phyloP scores from a whole-genome alignment of 345 rosid species.

The Carallia brachiata region DNA sequence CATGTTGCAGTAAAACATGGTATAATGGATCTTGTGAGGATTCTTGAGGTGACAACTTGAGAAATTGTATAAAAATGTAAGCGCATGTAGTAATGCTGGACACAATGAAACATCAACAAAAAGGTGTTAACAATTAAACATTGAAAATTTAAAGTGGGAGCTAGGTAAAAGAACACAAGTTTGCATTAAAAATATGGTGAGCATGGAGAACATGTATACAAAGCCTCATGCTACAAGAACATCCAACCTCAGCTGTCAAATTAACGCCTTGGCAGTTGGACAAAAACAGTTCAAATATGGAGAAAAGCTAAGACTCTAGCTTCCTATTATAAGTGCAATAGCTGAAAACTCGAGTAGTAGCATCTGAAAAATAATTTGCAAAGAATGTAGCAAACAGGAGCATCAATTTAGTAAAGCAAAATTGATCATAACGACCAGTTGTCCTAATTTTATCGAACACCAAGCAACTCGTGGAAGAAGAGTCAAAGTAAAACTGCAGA shows the following conservation, averaged over 20 bases:
- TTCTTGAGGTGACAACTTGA: slow-evolving; percentile 66
- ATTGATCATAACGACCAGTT: not conserved
- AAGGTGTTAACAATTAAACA: not conserved
- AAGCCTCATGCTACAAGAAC: too few relatives aligned
- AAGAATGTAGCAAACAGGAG: too few relatives aligned
- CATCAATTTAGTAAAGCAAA: not conserved
- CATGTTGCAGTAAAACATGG: slow-evolving; percentile 49
- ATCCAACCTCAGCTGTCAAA: too few relatives aligned
- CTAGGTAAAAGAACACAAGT: not conserved
- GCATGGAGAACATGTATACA: too few relatives aligned
- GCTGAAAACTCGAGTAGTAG: too few relatives aligned
- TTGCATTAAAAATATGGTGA: too few relatives aligned
- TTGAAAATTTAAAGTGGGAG: not conserved
- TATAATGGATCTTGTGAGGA: slow-evolving; percentile 66
- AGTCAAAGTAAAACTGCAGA: not conserved
- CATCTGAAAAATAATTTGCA: too few relatives aligned
- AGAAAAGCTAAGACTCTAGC: too few relatives aligned
- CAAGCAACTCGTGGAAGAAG: not conserved
- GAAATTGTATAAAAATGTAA: slow-evolving; percentile 64
- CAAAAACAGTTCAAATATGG: too few relatives aligned
- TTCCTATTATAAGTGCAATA: too few relatives aligned
- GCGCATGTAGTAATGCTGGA: slow-evolving; percentile 54
- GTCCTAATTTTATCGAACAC: not conserved
- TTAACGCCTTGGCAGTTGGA: too few relatives aligned
- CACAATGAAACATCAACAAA: not conserved